A percentile compares a stretch with the other conserved stretches of the same genome.
Conservation (phyloP, 2,329 filamentous ascomycete genomes). For the Rhinocladiella mackenziei region DNA sequence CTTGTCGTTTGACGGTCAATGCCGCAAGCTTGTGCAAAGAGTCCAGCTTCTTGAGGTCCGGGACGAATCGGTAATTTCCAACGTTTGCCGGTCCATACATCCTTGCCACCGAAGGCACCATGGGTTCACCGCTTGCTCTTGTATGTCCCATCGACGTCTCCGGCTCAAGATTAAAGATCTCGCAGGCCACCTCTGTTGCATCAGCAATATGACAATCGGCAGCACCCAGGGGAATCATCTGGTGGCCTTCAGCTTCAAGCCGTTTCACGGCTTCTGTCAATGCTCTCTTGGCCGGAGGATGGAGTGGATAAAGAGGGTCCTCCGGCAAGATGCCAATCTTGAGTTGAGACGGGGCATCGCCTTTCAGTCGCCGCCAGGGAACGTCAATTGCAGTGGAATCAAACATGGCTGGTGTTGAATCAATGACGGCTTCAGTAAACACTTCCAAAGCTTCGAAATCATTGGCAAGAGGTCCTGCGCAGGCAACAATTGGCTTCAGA, state of each 20-base stretch:
- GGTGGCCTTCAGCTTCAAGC: slow-evolving; percentile 55
- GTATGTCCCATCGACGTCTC: slow-evolving; percentile 19
- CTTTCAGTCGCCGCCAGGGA: slow-evolving; percentile 29
- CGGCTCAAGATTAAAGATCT: slow-evolving; percentile 29
- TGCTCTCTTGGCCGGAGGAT: slow-evolving; percentile 53
- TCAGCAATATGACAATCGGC: slow-evolving; percentile 18
- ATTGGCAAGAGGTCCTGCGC: slow-evolving; percentile 27
- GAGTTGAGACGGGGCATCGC: slow-evolving; percentile 29
- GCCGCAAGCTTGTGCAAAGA: slow-evolving; percentile 41
- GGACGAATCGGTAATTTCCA: slow-evolving; percentile 22
- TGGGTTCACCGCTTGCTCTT: slow-evolving; percentile 30
- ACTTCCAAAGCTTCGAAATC: slow-evolving; percentile 30
- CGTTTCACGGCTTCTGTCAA: slow-evolving; percentile 36
- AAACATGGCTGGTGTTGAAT: slow-evolving; percentile 25
- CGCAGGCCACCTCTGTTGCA: slow-evolving; percentile 27
- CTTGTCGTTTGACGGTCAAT: slow-evolving; percentile 39
- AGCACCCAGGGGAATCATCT: slow-evolving; percentile 34
- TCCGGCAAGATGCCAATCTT: slow-evolving; percentile 49
- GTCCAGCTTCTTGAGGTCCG: slow-evolving; percentile 34
- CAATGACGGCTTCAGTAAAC: slow-evolving; percentile 26
- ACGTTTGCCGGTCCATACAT: slow-evolving; percentile 6
- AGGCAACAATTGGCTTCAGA: slow-evolving; percentile 23
- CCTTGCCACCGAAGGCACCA: slow-evolving; percentile 25
- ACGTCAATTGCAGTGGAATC: slow-evolving; percentile 31
- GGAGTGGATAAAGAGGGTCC: slow-evolving; percentile 47